Conservation (phyloP, 2,329 filamentous ascomycete species). For the Aureobasidium namibiae region DNA sequence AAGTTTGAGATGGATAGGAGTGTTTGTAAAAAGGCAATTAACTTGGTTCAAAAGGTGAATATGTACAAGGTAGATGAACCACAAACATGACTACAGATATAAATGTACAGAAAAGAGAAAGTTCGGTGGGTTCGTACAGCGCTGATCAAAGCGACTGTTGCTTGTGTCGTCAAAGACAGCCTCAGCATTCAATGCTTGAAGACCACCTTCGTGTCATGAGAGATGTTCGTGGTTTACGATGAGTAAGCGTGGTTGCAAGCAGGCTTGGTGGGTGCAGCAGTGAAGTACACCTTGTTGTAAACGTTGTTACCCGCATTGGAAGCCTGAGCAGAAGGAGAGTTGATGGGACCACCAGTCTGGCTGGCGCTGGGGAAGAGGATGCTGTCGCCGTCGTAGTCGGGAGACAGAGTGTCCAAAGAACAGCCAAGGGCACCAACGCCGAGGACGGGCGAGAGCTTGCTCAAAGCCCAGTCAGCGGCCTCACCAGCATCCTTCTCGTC, state of each 20-base stretch:
- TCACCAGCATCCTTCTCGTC: constrained; percentile 19
- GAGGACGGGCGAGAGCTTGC: constrained; percentile 25
- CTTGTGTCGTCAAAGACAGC: neutral
- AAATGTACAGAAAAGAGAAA: neutral
- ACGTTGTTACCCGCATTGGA: constrained; percentile 28
- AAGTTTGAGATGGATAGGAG: too few species aligned
- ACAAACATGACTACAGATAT: neutral
- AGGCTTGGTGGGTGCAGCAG: constrained; percentile 17
- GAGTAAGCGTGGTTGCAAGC: neutral
- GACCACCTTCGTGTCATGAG: neutral
- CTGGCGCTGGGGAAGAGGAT: constrained; percentile 24
- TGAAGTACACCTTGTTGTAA: constrained; percentile 29
- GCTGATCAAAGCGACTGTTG: neutral
- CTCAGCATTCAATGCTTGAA: neutral
- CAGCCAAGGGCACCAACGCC: constrained; percentile 27
- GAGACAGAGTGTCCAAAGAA: constrained; percentile 21
- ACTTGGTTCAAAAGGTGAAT: neutral
- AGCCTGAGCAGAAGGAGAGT: constrained; percentile 19
- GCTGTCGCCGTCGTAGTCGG: constrained; percentile 15
- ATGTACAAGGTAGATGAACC: neutral
- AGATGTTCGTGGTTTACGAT: neutral
- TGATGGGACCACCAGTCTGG: constrained; percentile 24
- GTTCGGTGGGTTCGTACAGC: neutral
- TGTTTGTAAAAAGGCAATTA: too few species aligned
- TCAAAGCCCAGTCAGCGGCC: constrained; percentile 23